Conservation (phyloP, 306 rosid genomes). For the Cicer cuneatum region DNA sequence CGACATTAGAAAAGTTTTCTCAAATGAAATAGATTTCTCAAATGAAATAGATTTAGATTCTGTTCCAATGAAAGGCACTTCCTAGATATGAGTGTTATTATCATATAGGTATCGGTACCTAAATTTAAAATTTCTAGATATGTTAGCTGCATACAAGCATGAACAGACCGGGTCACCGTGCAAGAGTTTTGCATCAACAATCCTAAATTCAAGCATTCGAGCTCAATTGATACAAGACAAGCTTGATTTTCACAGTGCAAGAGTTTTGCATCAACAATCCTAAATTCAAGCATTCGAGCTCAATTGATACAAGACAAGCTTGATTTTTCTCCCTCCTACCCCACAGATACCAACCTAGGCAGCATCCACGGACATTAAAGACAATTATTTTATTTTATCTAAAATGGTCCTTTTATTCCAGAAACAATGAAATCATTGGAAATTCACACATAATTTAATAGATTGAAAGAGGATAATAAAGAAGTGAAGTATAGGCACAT, state of each 20-base stretch:
- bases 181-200: conserved; percentile 8
- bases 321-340: not conserved
- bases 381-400: not conserved
- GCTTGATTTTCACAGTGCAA: not conserved
- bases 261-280: conserved; percentile 13
- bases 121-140: too few species aligned
- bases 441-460: conserved; percentile 17
- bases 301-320: conserved; percentile 12
- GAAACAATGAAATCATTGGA: conserved; percentile 16
- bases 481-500: conserved; percentile 1
- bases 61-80: conserved; percentile 35
- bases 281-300: conserved; percentile 10
- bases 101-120: not conserved
- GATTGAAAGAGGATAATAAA: not conserved
- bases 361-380: not conserved
- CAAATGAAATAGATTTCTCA: conserved; percentile 23
- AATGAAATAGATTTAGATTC: conserved; percentile 3
- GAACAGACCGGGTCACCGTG: not conserved
- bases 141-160: conserved; percentile 33
- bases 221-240: conserved; percentile 4
- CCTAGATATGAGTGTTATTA: not conserved
- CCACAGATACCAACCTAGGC: not conserved
- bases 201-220: conserved; percentile 10
- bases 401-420: conserved; percentile 17
- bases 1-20: not conserved